These are phyloP conservation scores for Cercospora nicotianae DNA, from an alignment of 2,329 filamentous ascomycete species.

Conservation along the genomic window DNA sequence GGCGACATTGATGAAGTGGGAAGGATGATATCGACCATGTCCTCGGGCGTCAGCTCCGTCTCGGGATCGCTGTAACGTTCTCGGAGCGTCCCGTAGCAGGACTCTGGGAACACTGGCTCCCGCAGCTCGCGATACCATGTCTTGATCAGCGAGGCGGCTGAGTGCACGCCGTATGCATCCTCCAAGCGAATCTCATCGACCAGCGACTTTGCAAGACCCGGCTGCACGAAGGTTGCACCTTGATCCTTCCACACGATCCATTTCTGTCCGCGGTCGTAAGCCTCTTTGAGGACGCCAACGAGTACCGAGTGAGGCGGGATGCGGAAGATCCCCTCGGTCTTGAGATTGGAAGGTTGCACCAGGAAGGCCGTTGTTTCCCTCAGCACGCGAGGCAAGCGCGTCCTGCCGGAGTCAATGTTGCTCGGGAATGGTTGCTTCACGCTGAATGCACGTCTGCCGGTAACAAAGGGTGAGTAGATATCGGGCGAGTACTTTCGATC, in stretches of 20 bases:
- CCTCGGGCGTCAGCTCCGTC: slow-evolving; percentile 42
- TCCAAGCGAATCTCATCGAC: slow-evolving; percentile 49
- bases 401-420: slow-evolving; percentile 44
- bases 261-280: slow-evolving; percentile 57
- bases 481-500: slow-evolving; percentile 52
- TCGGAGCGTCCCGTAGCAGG: slow-evolving; percentile 50
- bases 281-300: slow-evolving; percentile 53
- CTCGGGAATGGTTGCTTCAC: slow-evolving; percentile 51
- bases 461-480: slow-evolving; percentile 50
- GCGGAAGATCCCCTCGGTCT: slow-evolving; percentile 55
- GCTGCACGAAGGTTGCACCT: slow-evolving; percentile 38
- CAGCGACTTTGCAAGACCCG: slow-evolving; percentile 40
- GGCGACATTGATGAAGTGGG: slow-evolving; percentile 49
- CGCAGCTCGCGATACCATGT: slow-evolving; percentile 56
- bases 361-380: slow-evolving; percentile 56
- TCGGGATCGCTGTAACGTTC: slow-evolving; percentile 45
- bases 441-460: slow-evolving; percentile 49
- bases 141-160: slow-evolving; percentile 57
- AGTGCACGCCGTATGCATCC: slow-evolving; percentile 56
- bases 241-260: slow-evolving; percentile 56
- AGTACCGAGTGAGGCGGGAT: slow-evolving; percentile 54
- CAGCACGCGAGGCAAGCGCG: slow-evolving; percentile 53
- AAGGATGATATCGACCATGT: slow-evolving; percentile 49
- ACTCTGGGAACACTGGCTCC: slow-evolving; percentile 53
- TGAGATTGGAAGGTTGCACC: slow-evolving; percentile 50